Base-by-base conservation (phyloP, 2,329 filamentous ascomycete genomes). In the Aureobasidium vineae region DNA sequence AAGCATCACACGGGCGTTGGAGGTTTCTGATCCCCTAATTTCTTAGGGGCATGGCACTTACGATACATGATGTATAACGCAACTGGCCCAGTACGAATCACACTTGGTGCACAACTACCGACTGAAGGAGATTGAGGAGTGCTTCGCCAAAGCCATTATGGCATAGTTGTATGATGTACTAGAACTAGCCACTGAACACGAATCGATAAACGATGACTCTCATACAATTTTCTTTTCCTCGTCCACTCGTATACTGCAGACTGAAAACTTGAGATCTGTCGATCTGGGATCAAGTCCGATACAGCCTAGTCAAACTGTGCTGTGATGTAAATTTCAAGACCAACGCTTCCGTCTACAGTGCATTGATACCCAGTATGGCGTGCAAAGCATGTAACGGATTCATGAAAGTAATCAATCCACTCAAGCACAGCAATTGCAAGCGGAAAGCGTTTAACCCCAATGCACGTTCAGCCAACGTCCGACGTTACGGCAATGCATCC, bases 1-100 rank as follows among this genome's bases (percentile, higher is more conserved):
- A 63, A 63, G 59, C 36, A 52, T 63, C 26, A 28, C 13, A 33
- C 31, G 16, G 36, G 59, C 59, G 38, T 53, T 43, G 49, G 61
- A 23, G 47, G 28, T 64, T 54, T 53, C 60, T 40, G 23, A 15
- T 31, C 52, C 26, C 4, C 26, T 40, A 7, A 16, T 45, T 61
- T 40, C n/a, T 36, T 15, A 31, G 41, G 53, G 21, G 28, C 26
- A 21, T 7, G 59, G 8, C 47, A 41, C 45, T 16, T 36, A 49
- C 41, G 21, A 31, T 19, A 21, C 13, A 38, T 63, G 49, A 41
- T 52, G 45, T 63, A 40, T 52, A 63, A 63, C 41, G 59, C 33
- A 47, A 45, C 11, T 31, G 31, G 16, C 33, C 4, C 15, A 52
- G 26, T 52, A 47, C 33, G 8, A 28, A 31, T 15, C 15, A 36